Conservation (phyloP, 2,329 filamentous ascomycete genomes). For the Tolypocladium guangdongense region DNA sequence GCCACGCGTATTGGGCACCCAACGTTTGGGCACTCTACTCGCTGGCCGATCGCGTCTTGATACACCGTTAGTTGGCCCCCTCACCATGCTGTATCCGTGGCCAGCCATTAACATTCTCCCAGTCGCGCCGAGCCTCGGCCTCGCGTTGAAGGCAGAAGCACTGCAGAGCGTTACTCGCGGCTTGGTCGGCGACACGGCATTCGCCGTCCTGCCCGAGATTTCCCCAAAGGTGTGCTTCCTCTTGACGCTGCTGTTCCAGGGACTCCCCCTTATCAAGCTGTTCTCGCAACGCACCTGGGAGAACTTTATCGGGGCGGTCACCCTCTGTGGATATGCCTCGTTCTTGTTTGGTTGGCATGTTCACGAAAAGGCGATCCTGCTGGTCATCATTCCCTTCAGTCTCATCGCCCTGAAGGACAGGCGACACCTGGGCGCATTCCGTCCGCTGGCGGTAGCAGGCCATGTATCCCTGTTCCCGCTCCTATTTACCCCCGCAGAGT, state of each 20-base stretch:
- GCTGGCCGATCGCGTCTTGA: constrained; percentile 73
- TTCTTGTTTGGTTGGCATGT: constrained; percentile 99
- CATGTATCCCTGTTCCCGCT: constrained; percentile 93
- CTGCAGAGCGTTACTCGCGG: constrained; percentile 85
- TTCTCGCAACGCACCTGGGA: constrained; percentile 77
- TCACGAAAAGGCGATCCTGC: constrained; percentile 90
- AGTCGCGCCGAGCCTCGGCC: constrained; percentile 74
- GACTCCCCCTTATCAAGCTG: constrained; percentile 69
- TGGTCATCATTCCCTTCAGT: constrained; percentile 92
- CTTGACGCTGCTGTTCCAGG: constrained; percentile 73
- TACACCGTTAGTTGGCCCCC: constrained; percentile 51
- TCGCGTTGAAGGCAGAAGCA: constrained; percentile 62
- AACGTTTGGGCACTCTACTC: constrained; percentile 98
- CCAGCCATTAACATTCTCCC: constrained; percentile 1
- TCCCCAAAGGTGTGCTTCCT: constrained; percentile 69
- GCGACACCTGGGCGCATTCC: constrained; percentile 82
- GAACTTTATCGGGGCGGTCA: constrained; percentile 78
- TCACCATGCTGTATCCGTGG: not conserved
- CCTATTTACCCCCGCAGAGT: constrained; percentile 84
- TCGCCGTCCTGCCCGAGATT: constrained; percentile 85
- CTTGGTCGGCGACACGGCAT: constrained; percentile 84
- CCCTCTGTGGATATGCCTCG: constrained; percentile 88
- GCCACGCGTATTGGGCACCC: constrained; percentile 97
- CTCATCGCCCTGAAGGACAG: constrained; percentile 83
- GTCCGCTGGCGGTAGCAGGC: constrained; percentile 82